Evolutionary conservation across 2,329 filamentous ascomycete species (phyloP), one percentile per base, ranked within the genome.

Genomic region (Sphaerostilbella broomeana): DNA sequence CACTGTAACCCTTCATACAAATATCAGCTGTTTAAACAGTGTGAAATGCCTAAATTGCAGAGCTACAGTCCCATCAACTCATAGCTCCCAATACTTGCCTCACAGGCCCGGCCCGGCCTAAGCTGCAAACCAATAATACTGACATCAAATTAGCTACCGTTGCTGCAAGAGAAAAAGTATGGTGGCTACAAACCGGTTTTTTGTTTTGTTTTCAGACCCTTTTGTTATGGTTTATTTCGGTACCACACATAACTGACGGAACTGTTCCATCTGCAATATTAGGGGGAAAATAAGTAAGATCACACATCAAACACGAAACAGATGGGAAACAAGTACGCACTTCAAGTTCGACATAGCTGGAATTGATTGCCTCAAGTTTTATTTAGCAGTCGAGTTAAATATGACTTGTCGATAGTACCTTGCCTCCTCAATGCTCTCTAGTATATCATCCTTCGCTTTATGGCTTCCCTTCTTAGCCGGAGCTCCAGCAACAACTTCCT

Each of bases 361-460:
- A n/a, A n/a, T n/a, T n/a, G n/a, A n/a, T n/a, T n/a, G n/a, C n/a
- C n/a, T n/a, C n/a, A n/a, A n/a, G n/a, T n/a, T n/a, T 29, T 4
- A 22, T 18, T 19, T 34, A 34, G 31, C 4, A 22, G 31, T 21
- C 11, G 38, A 25, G 19, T 54, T 50, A 59, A 94, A 94, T 40
- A 94, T 74, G 13, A 66, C 67, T 44, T 81, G 69, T 53, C 77
- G 78, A 62, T 95, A 97, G 58, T 84, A 95, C 53, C 69, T 78
- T 39, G 90, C 90, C 68, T 98, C 92, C 40, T 76, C 81, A 47
- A 98, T 95, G 62, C 90, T 97, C 68, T 98, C 92, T 45, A 95
- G 62, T 42, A 98, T 95, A 61, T 98, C 92, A 40, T 86, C 79
- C 52, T 75, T 79, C 0, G 92, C 92, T 61, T 90, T 78, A 65